Evolutionary conservation across 75 land plant genomes (phyloP).

Genomic region (Picea sitchensis): DNA sequence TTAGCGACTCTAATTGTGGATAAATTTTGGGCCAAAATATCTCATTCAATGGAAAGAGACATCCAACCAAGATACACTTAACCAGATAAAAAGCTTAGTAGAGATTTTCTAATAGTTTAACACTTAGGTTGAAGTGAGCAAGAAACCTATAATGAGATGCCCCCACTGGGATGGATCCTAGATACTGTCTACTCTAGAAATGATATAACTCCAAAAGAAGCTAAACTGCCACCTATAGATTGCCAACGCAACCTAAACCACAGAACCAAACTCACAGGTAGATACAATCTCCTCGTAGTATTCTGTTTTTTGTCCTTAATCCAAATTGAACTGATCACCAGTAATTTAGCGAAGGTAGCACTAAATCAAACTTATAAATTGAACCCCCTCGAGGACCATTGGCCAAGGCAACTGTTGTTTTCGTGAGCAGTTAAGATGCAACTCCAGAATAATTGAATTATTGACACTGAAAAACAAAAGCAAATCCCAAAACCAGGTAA

Average conservation of each 20-base stretch:
- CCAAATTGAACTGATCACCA: too few species aligned
- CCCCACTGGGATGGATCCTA: not conserved
- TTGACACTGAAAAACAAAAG: not conserved
- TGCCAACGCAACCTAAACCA: not conserved
- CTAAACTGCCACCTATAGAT: not conserved
- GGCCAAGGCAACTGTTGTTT: not conserved
- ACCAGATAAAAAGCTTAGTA: not conserved
- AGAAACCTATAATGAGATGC: not conserved
- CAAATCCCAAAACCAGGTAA: not conserved
- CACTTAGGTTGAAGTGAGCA: not conserved
- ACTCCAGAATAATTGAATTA: not conserved
- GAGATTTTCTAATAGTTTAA: not conserved
- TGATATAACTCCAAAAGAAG: not conserved
- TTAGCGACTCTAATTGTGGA: too few species aligned
- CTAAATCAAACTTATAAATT: too few species aligned
- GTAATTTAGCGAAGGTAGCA: too few species aligned
- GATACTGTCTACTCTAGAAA: not conserved
- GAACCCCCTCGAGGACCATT: not conserved
- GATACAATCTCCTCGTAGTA: not conserved
- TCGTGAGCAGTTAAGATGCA: not conserved
- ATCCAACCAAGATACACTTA: not conserved
- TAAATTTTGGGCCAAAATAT: too few species aligned
- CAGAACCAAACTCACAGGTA: not conserved
- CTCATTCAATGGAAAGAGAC: too few species aligned
- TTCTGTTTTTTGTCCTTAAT: not conserved